These are phyloP conservation scores for Pholiota conissans DNA, from an alignment of 768 basidiomycete species.

Conservation along the genomic window DNA sequence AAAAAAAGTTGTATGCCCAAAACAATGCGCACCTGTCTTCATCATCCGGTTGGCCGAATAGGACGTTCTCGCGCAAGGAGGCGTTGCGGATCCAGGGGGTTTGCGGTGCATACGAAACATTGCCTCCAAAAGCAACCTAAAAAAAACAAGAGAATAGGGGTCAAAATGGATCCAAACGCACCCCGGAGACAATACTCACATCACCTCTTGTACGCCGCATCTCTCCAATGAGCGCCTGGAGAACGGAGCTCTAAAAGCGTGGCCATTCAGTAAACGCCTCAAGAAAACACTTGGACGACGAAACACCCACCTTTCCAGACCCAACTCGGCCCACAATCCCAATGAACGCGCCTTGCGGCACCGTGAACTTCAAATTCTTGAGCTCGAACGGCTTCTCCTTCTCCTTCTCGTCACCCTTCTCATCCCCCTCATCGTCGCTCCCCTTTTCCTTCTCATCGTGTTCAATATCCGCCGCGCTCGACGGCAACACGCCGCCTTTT, in stretches of 20 bases:
- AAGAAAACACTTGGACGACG: background rate
- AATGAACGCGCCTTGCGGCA: slow-evolving; percentile 60
- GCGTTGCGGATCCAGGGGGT: slow-evolving; percentile 68
- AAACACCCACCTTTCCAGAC: slow-evolving; percentile 56
- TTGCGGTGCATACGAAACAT: slow-evolving; percentile 60
- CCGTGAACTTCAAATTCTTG: slow-evolving; percentile 42
- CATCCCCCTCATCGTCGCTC: slow-evolving; percentile 2
- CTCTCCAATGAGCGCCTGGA: slow-evolving; percentile 62
- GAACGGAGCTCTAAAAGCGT: slow-evolving; percentile 46
- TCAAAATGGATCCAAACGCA: too few species aligned
- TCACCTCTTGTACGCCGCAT: slow-evolving; percentile 62
- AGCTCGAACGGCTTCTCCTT: slow-evolving; percentile 54
- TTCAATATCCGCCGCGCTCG: background rate
- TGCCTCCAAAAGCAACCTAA: slow-evolving; percentile 51
- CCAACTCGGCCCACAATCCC: slow-evolving; percentile 76
- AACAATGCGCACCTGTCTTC: slow-evolving; percentile 42
- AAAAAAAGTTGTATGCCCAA: background rate
- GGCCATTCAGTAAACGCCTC: too few species aligned
- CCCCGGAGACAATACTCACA: slow-evolving; percentile 1
- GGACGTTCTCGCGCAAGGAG: slow-evolving; percentile 70
- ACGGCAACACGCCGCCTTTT: background rate
- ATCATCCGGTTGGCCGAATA: slow-evolving; percentile 70
- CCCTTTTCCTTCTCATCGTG: background rate
- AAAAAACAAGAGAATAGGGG: background rate
- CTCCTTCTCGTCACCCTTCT: slow-evolving; percentile 14